A percentile compares a stretch with the other conserved stretches of the same genome.
phyloP scores from a whole-genome alignment of 1,284 basidiomycete species.

The Amylostereum chailletii region DNA sequence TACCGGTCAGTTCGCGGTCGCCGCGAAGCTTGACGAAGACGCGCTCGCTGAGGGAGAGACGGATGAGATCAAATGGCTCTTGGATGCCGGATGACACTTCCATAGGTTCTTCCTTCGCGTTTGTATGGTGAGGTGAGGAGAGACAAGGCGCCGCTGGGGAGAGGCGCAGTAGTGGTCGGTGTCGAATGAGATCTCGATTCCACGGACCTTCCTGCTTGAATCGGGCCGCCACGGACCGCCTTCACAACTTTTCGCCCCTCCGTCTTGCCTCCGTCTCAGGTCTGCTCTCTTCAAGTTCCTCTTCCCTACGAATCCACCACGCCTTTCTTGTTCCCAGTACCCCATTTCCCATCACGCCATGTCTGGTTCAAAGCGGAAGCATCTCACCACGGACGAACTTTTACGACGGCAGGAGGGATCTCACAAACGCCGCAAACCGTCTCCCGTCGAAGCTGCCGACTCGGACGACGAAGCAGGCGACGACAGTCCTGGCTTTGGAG shows the following conservation, averaged over 20 bases:
- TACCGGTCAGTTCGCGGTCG: constrained; percentile 87
- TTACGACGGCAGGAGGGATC: constrained; percentile 27
- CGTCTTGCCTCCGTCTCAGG: background rate
- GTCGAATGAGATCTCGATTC: no score
- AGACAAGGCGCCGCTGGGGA: no score
- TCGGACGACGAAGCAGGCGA: constrained; percentile 7
- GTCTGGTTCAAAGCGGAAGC: constrained; percentile 19
- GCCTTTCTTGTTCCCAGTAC: background rate
- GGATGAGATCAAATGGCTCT: constrained; percentile 97
- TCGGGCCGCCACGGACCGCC: background rate
- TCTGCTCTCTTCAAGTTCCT: background rate
- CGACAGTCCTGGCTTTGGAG: constrained; percentile 3
- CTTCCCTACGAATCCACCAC: background rate
- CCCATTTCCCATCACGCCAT: constrained; percentile 8
- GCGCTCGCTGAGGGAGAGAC: constrained; percentile 91
- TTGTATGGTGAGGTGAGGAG: no score
- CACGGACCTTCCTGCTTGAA: no score
- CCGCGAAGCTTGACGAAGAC: constrained; percentile 95
- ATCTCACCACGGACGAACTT: constrained; percentile 26
- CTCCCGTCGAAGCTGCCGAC: background rate
- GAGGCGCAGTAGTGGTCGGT: no score
- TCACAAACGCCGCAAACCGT: constrained; percentile 16
- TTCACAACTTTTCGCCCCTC: background rate
- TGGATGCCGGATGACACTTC: constrained; percentile 74
- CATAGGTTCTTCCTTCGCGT: constrained; percentile 31